Percentiles rank a stretch among this genome's conserved stretches.
Evolutionary conservation across 208 protist genomes (phyloP).

Genomic region (Lotmaria passim): DNA sequence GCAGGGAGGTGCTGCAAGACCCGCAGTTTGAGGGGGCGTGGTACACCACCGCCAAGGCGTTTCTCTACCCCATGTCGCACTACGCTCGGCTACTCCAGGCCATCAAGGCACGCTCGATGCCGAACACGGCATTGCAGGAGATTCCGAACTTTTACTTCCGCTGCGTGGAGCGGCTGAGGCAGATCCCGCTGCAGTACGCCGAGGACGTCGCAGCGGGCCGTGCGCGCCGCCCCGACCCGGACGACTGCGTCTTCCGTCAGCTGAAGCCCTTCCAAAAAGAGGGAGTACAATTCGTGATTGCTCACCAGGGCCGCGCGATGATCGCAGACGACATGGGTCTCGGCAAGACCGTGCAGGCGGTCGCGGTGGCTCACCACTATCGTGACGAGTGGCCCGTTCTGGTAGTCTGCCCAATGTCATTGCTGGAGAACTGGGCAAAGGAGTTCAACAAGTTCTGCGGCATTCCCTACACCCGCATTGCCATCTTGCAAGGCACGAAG

Average conservation of each 20-base stretch:
- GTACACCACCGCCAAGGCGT: slow-evolving; percentile 57
- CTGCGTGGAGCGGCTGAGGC: slow-evolving; percentile 53
- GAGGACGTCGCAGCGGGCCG: slow-evolving; percentile 43
- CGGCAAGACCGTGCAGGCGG: slow-evolving; percentile 97
- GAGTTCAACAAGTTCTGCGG: slow-evolving; percentile 89
- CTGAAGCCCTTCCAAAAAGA: slow-evolving; percentile 83
- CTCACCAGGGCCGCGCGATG: slow-evolving; percentile 84
- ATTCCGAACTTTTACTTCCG: slow-evolving; percentile 85
- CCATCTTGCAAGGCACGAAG: slow-evolving; percentile 67
- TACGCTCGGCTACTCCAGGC: slow-evolving; percentile 55
- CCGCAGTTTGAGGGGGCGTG: slow-evolving; percentile 50
- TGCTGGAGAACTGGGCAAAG: slow-evolving; percentile 93
- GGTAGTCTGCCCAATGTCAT: slow-evolving; percentile 92
- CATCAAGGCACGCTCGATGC: slow-evolving; percentile 37
- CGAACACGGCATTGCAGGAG: slow-evolving; percentile 53
- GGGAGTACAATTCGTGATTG: slow-evolving; percentile 82
- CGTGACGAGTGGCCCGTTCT: slow-evolving; percentile 95
- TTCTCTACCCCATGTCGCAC: slow-evolving; percentile 67
- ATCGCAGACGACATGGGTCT: slow-evolving; percentile 97
- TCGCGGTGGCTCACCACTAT: slow-evolving; percentile 93
- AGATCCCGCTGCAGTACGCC: slow-evolving; percentile 39
- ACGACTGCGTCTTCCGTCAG: slow-evolving; percentile 72
- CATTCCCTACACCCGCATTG: slow-evolving; percentile 79
- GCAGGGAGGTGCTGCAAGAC: slow-evolving; percentile 50
- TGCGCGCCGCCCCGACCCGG: slow-evolving; percentile 38